Evolutionary conservation across 345 rosid genomes (phyloP).

Genomic region (Corymbia maculata): DNA sequence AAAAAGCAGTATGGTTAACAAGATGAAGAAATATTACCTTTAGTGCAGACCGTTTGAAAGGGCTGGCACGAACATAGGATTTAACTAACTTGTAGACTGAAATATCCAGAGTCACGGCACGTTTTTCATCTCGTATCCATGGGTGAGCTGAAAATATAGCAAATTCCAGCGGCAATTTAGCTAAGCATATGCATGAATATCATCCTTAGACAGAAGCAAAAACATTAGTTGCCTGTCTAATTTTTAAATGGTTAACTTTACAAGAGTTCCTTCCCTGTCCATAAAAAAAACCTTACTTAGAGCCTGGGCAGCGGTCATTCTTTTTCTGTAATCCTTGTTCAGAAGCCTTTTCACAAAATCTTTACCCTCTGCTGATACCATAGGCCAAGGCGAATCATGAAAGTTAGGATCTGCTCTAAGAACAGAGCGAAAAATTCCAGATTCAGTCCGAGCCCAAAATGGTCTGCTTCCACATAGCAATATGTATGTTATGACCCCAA

Average conservation of each 20-base stretch:
- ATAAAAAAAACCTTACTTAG: constrained; percentile 38
- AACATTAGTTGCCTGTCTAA: background rate
- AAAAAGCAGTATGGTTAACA: background rate
- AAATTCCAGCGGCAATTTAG: background rate
- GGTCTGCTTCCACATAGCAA: constrained; percentile 97
- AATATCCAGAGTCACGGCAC: constrained; percentile 63
- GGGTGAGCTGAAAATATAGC: constrained; percentile 65
- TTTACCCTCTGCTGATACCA: constrained; percentile 69
- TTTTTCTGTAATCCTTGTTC: constrained; percentile 91
- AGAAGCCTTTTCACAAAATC: constrained; percentile 90
- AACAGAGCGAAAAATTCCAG: constrained; percentile 93
- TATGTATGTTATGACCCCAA: constrained; percentile 89
- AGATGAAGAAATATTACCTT: constrained; percentile 38
- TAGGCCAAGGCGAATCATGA: constrained; percentile 91
- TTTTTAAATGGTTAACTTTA: background rate
- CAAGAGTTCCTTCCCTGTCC: background rate
- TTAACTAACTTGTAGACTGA: constrained; percentile 69
- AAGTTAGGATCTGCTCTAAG: constrained; percentile 89
- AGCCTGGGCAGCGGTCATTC: constrained; percentile 98
- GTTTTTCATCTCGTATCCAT: constrained; percentile 61
- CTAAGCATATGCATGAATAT: background rate
- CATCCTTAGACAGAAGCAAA: background rate
- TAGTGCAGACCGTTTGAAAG: constrained; percentile 72
- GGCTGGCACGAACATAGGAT: constrained; percentile 63
- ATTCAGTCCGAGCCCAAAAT: constrained; percentile 91